These are phyloP conservation scores for Chaetomium tenue DNA, from an alignment of 495 filamentous ascomycete species.

Conservation along the genomic window DNA sequence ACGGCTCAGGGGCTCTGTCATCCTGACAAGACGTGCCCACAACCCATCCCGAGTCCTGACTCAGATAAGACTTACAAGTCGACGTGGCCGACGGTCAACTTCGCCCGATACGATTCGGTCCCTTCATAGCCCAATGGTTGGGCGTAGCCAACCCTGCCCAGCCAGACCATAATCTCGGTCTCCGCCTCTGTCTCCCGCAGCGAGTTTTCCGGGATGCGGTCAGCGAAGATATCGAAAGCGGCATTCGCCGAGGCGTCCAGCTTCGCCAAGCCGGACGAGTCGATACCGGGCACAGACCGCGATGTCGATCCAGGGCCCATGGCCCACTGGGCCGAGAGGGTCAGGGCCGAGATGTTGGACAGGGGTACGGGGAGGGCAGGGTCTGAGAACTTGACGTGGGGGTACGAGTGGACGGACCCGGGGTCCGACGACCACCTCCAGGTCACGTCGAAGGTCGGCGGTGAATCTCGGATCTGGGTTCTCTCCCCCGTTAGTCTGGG, in stretches of 20 bases:
- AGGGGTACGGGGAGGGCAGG: conserved; percentile 28
- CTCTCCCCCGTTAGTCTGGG: conserved; percentile 9
- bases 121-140: conserved; percentile 29
- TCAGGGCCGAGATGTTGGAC: conserved; percentile 35
- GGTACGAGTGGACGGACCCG: conserved; percentile 34
- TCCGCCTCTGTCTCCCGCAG: conserved; percentile 28
- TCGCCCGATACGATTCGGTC: conserved; percentile 12
- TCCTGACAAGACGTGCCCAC: too few species aligned
- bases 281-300: conserved; percentile 20
- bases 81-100: conserved; percentile 20
- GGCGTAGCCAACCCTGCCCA: conserved; percentile 29
- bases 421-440: conserved; percentile 31
- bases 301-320: conserved; percentile 34
- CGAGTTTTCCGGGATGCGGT: conserved; percentile 26
- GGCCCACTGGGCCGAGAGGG: conserved; percentile 31
- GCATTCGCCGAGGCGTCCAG: conserved; percentile 31
- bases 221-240: conserved; percentile 36
- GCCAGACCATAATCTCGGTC: conserved; percentile 39
- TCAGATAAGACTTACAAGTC: conserved; percentile 28
- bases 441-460: conserved; percentile 34
- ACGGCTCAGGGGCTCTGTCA: neutral
- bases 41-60: too few species aligned
- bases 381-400: conserved; percentile 36
- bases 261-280: conserved; percentile 23
- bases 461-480: conserved; percentile 32